Evolutionary conservation across 2,329 filamentous ascomycete species (phyloP).

Genomic region (Cladophialophora carrionii): DNA sequence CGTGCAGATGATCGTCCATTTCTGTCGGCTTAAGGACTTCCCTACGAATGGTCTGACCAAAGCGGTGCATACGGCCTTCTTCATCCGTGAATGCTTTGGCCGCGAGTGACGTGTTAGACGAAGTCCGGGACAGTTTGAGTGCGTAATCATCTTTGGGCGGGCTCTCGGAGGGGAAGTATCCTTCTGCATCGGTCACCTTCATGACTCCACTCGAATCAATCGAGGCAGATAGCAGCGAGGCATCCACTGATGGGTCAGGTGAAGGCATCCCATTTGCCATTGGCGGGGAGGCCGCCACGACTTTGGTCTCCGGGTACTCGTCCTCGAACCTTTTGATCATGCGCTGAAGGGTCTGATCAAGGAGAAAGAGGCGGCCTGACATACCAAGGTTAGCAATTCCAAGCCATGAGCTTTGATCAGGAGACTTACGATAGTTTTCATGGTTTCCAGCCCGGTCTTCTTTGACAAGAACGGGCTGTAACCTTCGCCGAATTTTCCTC

Average conservation of each 20-base stretch:
- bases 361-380: constrained; percentile 76
- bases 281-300: constrained; percentile 34
- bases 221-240: constrained; percentile 27
- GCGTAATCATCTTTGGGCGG: constrained; percentile 47
- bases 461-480: constrained; percentile 81
- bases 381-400: constrained; percentile 39
- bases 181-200: constrained; percentile 27
- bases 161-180: constrained; percentile 44
- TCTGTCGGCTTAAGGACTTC: constrained; percentile 60
- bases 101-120: constrained; percentile 69
- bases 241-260: constrained; percentile 29
- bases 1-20: constrained; percentile 46
- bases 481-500: constrained; percentile 79
- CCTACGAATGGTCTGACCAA: constrained; percentile 68
- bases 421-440: constrained; percentile 71
- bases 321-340: constrained; percentile 97
- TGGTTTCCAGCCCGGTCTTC: constrained; percentile 73
- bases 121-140: constrained; percentile 60
- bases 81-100: constrained; percentile 67
- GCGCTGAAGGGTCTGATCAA: constrained; percentile 82
- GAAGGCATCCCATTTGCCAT: constrained; percentile 27
- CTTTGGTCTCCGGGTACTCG: constrained; percentile 77
- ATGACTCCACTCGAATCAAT: constrained; percentile 26
- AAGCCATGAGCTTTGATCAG: constrained; percentile 10
- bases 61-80: constrained; percentile 70